These are phyloP conservation scores for Allantophomopsis lycopodina DNA, from an alignment of 2,329 filamentous ascomycete genomes.

Conservation along the genomic window DNA sequence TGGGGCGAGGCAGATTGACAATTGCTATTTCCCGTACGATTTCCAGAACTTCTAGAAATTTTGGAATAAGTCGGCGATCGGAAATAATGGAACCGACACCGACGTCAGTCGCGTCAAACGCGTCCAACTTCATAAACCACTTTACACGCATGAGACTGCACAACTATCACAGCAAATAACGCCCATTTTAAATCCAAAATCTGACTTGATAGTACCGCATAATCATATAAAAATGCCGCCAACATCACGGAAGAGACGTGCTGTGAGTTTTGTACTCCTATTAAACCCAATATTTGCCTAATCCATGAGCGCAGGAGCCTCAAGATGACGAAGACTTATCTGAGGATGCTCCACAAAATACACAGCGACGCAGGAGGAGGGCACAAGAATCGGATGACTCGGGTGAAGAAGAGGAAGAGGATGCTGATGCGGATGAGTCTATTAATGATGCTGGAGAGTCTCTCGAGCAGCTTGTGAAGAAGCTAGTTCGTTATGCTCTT, in stretches of 20 bases:
- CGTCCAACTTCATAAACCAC: background rate
- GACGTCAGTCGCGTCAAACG: background rate
- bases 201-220: too few relatives aligned
- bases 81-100: too few relatives aligned
- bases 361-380: conserved; percentile 9
- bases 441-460: conserved; percentile 11
- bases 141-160: background rate
- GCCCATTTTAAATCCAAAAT: too few relatives aligned
- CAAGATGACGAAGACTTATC: conserved; percentile 13
- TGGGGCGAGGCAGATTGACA: too few relatives aligned
- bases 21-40: too few relatives aligned
- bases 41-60: too few relatives aligned
- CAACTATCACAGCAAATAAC: too few relatives aligned
- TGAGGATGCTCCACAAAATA: conserved; percentile 10
- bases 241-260: conserved; percentile 9
- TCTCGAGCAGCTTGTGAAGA: conserved; percentile 42
- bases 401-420: conserved; percentile 12
- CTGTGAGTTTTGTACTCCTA: conserved; percentile 5
- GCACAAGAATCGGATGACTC: conserved; percentile 8
- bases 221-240: conserved; percentile 10
- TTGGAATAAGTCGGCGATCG: too few relatives aligned
- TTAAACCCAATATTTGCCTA: background rate
- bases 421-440: conserved; percentile 6
- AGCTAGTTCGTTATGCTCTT: conserved; percentile 53
- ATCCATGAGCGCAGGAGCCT: conserved; percentile 6